Evolutionary conservation across 257 asterid species (phyloP).

Genomic region (Solanum rostratum): DNA sequence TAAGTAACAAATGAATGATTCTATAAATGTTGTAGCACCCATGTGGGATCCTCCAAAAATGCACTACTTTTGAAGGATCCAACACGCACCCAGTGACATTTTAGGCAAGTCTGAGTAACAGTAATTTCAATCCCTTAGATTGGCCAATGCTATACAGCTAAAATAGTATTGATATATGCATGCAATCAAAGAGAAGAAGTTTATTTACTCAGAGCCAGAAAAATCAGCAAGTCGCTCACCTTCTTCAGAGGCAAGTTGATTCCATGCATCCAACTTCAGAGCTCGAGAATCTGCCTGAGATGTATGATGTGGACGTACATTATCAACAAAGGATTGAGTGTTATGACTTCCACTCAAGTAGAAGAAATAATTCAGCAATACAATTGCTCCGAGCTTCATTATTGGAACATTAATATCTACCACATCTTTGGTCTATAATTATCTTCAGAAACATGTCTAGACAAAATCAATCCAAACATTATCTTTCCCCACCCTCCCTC

Average conservation of each 20-base stretch:
- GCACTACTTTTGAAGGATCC: background rate
- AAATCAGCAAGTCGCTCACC: constrained; percentile 25
- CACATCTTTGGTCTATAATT: background rate
- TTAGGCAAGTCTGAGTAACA: background rate
- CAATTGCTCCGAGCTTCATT: background rate
- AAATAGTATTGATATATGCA: background rate
- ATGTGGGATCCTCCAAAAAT: background rate
- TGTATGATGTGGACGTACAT: background rate
- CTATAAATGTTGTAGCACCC: background rate
- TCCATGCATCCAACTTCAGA: constrained; percentile 78
- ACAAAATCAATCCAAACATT: background rate
- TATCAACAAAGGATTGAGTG: background rate
- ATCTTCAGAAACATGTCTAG: background rate
- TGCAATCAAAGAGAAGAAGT: background rate
- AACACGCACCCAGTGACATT: background rate
- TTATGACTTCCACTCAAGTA: background rate
- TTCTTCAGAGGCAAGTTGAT: constrained; percentile 84
- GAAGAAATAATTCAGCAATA: background rate
- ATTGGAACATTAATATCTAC: background rate
- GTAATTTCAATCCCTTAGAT: background rate
- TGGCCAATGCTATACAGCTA: background rate
- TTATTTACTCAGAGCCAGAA: background rate
- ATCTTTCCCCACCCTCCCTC: background rate
- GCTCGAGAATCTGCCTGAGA: constrained; percentile 69
- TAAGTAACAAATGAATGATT: background rate